A percentile compares a stretch with the other conserved stretches of the same genome.
Conservation (phyloP, 2,329 filamentous ascomycete genomes). For the Colletotrichum cereale region DNA sequence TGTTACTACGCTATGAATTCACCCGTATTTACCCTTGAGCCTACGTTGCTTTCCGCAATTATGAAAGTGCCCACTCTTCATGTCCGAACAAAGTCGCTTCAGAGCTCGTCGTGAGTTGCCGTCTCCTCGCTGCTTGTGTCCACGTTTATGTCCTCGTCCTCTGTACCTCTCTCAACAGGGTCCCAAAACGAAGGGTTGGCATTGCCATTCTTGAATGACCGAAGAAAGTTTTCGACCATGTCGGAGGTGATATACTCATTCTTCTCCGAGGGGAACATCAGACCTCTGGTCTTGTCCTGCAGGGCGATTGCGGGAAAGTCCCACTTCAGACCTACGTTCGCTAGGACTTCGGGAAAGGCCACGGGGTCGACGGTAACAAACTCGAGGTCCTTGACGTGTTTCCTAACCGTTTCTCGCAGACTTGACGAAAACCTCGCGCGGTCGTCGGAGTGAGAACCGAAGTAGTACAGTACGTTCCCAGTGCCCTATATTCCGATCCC, state of each 20-base stretch:
- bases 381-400: slow-evolving; percentile 59
- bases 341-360: slow-evolving; percentile 59
- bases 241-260: slow-evolving; percentile 20
- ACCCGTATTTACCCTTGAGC: neutral
- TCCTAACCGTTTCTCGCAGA: slow-evolving; percentile 56
- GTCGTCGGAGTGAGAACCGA: slow-evolving; percentile 44
- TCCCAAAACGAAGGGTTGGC: slow-evolving; percentile 1
- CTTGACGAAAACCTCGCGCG: slow-evolving; percentile 51
- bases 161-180: neutral
- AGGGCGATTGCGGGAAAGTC: slow-evolving; percentile 32
- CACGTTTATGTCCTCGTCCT: neutral
- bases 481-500: neutral
- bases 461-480: slow-evolving; percentile 47
- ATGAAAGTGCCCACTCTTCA: neutral
- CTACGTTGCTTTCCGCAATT: neutral
- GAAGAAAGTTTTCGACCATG: slow-evolving; percentile 24
- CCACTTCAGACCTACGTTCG: slow-evolving; percentile 50
- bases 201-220: neutral
- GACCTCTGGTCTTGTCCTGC: slow-evolving; percentile 22
- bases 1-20: neutral
- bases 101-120: neutral
- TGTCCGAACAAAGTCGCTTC: neutral
- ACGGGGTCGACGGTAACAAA: slow-evolving; percentile 60
- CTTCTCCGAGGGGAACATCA: slow-evolving; percentile 13
- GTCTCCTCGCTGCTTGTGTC: neutral